Evolutionary conservation across 2,329 filamentous ascomycete species (phyloP).

Genomic region (Alternaria hordeiaustralica): DNA sequence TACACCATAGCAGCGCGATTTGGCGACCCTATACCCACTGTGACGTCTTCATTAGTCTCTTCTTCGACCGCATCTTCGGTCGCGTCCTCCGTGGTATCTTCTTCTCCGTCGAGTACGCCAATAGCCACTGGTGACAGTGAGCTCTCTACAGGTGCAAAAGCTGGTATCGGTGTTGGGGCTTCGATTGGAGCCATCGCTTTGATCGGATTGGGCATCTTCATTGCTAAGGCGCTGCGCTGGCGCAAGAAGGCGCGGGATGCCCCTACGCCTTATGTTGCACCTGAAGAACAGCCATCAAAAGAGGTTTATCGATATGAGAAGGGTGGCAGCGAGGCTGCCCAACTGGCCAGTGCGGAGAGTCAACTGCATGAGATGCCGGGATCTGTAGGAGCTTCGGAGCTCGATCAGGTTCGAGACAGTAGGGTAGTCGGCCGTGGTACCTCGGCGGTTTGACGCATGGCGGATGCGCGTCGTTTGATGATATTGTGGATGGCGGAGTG

Average conservation of each 20-base stretch:
- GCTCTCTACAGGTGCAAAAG: not conserved
- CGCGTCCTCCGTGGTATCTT: not conserved
- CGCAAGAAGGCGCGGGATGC: not conserved
- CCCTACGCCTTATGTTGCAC: not conserved
- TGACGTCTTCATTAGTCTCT: not conserved
- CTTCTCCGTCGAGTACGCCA: not conserved
- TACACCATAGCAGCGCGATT: constrained; percentile 13
- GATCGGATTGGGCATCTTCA: constrained; percentile 7
- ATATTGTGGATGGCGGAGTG: not conserved
- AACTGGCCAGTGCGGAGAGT: constrained; percentile 5
- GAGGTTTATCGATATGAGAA: constrained; percentile 1
- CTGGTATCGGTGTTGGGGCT: constrained; percentile 7
- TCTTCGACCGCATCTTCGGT: not conserved
- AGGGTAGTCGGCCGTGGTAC: not conserved
- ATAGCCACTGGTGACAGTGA: not conserved
- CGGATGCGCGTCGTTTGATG: not conserved
- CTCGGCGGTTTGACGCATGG: not conserved
- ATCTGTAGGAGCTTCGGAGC: not conserved
- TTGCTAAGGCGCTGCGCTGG: constrained; percentile 15
- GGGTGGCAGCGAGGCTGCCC: not conserved
- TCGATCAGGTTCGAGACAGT: not conserved
- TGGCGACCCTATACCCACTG: constrained; percentile 7
- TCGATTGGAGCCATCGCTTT: constrained; percentile 6
- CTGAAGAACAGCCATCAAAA: not conserved
- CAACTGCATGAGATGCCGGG: constrained; percentile 4